Conservation (phyloP, 768 basidiomycete genomes). For the Russula brevipes region DNA sequence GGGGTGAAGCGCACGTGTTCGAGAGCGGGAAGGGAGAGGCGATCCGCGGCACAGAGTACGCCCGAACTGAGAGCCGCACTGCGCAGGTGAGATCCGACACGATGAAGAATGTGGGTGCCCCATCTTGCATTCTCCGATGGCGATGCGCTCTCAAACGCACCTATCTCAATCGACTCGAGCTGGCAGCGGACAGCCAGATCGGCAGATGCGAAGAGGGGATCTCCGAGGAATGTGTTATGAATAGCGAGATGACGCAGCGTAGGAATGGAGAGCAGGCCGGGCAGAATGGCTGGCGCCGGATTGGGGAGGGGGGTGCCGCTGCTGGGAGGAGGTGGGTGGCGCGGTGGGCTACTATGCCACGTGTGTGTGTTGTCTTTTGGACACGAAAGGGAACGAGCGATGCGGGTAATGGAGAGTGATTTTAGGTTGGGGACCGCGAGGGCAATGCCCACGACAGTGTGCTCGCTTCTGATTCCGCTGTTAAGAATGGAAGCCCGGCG, state of each 20-base stretch:
- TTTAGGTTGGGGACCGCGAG: constrained; percentile 21
- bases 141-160: constrained; percentile 18
- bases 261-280: constrained; percentile 17
- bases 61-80: constrained; percentile 10
- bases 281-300: not conserved
- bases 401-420: constrained; percentile 21
- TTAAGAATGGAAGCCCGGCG: not conserved
- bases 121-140: constrained; percentile 20
- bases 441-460: constrained; percentile 18
- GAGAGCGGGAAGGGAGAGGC: constrained; percentile 12
- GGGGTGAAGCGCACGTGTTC: constrained; percentile 22
- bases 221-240: constrained; percentile 20
- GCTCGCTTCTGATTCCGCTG: constrained; percentile 15
- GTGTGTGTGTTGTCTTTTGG: not conserved
- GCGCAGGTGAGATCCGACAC: constrained; percentile 12
- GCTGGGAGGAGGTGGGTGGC: not conserved
- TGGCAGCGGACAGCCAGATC: not conserved
- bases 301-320: not conserved
- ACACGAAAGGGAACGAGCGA: constrained; percentile 15
- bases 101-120: constrained; percentile 15
- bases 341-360: not conserved
- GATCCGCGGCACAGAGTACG: not conserved
- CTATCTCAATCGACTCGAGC: constrained; percentile 22
- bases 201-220: constrained; percentile 18
- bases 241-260: constrained; percentile 22